Evolutionary conservation across 1,284 basidiomycete species (phyloP), one percentile per base, ranked within the genome.

Genomic region (Marasmius fiardii): DNA sequence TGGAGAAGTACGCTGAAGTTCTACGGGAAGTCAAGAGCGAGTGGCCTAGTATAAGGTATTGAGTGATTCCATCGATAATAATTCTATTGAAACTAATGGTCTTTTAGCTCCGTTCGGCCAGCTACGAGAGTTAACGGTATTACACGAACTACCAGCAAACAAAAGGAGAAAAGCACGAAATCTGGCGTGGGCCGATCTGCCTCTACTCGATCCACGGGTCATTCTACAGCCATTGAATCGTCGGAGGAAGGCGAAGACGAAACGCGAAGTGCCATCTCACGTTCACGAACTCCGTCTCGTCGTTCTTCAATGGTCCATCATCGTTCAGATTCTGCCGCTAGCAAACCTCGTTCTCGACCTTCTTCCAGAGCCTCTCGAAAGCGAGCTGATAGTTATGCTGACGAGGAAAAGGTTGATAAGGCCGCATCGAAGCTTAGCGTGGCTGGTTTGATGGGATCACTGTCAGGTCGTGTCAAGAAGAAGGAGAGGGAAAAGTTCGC

Each of bases 1-100:
- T 85, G n/a, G 77, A 81, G 56, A 80, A 86, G 56, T 90, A 90
- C 63, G 70, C 85, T 20, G 82, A 86, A 11, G 80, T 90, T 6
- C 68, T 95, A 61, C 77, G 79, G 37, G 89, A 91, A 41, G 79
- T 87, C 45, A 83, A 81, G 61, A 68, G 71, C 0, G 76, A 78
- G 12, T 94, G 91, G 90, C 47, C 54, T 11, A 44, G 52, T 35
- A 56, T 51, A 41, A 56, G 53, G 57, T 76, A 80, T 48, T 74
- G 81, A 52, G 75, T 77, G n/a, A n/a, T n/a, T n/a, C n/a, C 86
- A 88, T 58, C 54, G 80, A 73, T 7, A 5, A 51, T 33, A 37
- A 16, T 21, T 23, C 12, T 47, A 16, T 11, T 18, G 20, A 8
- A 24, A 31, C 20, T 54, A 12, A 39, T 50, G 28, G 2, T 52